A percentile compares a stretch with the other conserved stretches of the same genome.
phyloP scores from a whole-genome alignment of 192 early-diverging fungal species.

The Chytriomyces sp. region DNA sequence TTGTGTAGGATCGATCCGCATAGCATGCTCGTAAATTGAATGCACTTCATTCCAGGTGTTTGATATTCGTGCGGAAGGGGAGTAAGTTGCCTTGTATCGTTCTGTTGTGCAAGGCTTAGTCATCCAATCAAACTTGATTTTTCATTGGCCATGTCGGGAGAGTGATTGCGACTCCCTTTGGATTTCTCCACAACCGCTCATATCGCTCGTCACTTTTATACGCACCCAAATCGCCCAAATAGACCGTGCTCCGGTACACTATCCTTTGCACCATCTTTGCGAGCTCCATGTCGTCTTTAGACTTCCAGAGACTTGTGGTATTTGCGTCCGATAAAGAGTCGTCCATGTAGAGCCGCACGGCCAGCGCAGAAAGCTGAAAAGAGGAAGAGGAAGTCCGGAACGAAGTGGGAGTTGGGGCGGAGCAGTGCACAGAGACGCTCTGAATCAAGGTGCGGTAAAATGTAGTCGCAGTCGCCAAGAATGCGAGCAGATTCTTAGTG shows the following conservation, averaged over 20 bases:
- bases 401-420: background rate
- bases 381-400: background rate
- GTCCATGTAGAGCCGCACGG: background rate
- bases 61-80: background rate
- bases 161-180: too few relatives aligned
- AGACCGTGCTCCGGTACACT: slow-evolving; percentile 34
- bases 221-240: slow-evolving; percentile 43
- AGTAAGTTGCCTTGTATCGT: slow-evolving; percentile 18
- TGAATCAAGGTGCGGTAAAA: slow-evolving; percentile 45
- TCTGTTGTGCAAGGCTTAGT: too few relatives aligned
- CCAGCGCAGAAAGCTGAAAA: background rate
- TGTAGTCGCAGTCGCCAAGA: slow-evolving; percentile 31
- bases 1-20: slow-evolving; percentile 13
- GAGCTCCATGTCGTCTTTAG: slow-evolving; percentile 2
- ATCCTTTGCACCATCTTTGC: background rate
- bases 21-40: slow-evolving; percentile 5
- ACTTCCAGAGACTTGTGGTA: background rate
- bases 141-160: background rate
- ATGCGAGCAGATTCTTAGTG: slow-evolving; percentile 10
- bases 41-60: slow-evolving; percentile 3
- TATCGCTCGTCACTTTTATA: too few relatives aligned
- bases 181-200: too few relatives aligned
- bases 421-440: slow-evolving; percentile 10
- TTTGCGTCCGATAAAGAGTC: too few relatives aligned
- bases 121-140: background rate